Percentiles rank a stretch among this genome's conserved stretches.
These are phyloP conservation scores for Nicotiana undulata DNA, from an alignment of 257 asterid genomes.

Conservation along the genomic window DNA sequence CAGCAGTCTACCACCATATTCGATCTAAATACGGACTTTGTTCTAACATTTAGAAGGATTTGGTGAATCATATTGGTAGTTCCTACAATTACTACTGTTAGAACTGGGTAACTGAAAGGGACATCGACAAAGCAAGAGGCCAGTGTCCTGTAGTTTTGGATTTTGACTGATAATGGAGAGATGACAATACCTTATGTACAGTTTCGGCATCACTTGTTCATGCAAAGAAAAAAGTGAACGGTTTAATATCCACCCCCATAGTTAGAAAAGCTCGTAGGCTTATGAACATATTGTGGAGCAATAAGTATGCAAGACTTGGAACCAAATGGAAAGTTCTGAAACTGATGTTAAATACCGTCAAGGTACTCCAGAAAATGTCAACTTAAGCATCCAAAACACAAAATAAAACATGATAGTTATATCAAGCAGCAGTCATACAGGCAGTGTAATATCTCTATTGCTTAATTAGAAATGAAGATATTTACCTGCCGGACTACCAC, in stretches of 20 bases:
- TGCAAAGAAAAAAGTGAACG: background rate
- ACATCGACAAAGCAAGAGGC: background rate
- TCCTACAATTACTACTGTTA: background rate
- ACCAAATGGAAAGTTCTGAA: background rate
- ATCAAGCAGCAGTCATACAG: background rate
- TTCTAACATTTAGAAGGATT: background rate
- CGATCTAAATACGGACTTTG: background rate
- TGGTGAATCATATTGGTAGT: background rate
- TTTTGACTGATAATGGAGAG: background rate
- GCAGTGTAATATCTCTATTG: background rate
- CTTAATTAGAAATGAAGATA: background rate
- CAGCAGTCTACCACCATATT: background rate
- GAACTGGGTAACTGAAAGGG: background rate
- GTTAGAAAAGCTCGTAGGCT: background rate
- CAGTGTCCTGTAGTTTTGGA: background rate
- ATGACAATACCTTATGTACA: background rate
- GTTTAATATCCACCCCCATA: background rate
- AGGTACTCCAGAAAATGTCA: background rate
- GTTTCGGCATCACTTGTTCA: background rate
- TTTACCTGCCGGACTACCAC: constrained; percentile 85
- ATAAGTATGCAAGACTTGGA: background rate
- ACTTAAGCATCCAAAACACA: background rate
- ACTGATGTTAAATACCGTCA: background rate
- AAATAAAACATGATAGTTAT: background rate
- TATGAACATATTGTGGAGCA: background rate